phyloP scores from a whole-genome alignment of 257 asterid genomes.

The Plantago major region DNA sequence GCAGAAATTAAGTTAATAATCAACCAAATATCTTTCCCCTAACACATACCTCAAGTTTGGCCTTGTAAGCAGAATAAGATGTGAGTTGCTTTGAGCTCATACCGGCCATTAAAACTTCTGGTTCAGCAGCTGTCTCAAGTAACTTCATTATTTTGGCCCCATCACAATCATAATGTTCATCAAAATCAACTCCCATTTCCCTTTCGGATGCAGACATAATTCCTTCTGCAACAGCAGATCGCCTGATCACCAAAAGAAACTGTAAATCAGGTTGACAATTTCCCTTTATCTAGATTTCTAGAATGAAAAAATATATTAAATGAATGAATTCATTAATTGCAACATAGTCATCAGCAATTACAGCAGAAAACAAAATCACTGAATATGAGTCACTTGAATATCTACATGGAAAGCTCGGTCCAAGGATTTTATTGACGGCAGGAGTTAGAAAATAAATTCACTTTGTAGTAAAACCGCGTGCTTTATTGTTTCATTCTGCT shows the following conservation, averaged over 20 bases:
- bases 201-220: constrained; percentile 63
- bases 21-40: constrained; percentile 12
- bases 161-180: constrained; percentile 57
- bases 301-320: neutral
- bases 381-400: neutral
- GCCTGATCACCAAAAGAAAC: constrained; percentile 37
- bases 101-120: constrained; percentile 95
- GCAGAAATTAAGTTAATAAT: constrained; percentile 3
- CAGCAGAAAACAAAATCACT: neutral
- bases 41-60: constrained; percentile 74
- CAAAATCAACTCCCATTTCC: constrained; percentile 39
- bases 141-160: constrained; percentile 90
- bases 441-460: neutral
- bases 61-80: constrained; percentile 70
- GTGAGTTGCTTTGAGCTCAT: constrained; percentile 81
- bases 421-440: neutral
- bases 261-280: constrained; percentile 4
- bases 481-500: neutral
- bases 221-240: constrained; percentile 71
- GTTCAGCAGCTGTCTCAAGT: constrained; percentile 97
- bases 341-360: neutral
- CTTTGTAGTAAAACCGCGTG: constrained; percentile 1
- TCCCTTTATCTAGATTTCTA: neutral
- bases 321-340: neutral
- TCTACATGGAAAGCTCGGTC: neutral